These are phyloP conservation scores for Deinandra increscens DNA, from an alignment of 129 eudicot genomes.

Conservation along the genomic window DNA sequence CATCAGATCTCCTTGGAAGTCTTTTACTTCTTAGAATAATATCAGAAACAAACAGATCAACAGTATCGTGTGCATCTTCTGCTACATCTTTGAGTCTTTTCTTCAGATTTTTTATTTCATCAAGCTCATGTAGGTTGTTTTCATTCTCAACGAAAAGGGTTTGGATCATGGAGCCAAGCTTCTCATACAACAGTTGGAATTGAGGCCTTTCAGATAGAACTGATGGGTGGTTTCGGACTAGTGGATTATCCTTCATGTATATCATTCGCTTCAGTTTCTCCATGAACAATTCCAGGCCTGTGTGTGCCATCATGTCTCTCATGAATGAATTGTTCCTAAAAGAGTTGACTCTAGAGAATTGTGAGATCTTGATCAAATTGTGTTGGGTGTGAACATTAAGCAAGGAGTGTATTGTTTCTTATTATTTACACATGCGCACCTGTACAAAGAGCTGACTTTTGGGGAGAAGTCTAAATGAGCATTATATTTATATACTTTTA, in stretches of 20 bases:
- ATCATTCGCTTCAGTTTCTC: slow-evolving; percentile 8
- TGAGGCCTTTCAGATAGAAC: background rate
- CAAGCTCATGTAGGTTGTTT: background rate
- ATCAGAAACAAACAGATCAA: background rate
- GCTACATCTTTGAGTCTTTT: background rate
- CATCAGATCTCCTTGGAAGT: too few species aligned
- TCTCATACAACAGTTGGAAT: slow-evolving; percentile 8
- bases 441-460: too few species aligned
- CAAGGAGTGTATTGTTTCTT: too few species aligned
- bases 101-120: background rate
- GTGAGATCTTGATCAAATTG: too few species aligned
- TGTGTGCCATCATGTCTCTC: slow-evolving; percentile 4
- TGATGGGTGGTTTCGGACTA: background rate
- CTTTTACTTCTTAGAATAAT: too few species aligned
- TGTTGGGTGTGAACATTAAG: too few species aligned
- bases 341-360: too few species aligned
- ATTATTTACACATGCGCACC: too few species aligned
- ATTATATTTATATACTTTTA: too few species aligned
- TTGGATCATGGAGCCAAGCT: background rate
- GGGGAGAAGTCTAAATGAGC: too few species aligned
- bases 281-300: slow-evolving; percentile 5
- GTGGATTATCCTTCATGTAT: background rate
- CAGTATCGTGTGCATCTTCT: slow-evolving; percentile 13
- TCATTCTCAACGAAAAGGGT: background rate
- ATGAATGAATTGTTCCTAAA: too few species aligned